Conservation (phyloP, 805 yeast genomes). For the Monosporozyma solicola region DNA sequence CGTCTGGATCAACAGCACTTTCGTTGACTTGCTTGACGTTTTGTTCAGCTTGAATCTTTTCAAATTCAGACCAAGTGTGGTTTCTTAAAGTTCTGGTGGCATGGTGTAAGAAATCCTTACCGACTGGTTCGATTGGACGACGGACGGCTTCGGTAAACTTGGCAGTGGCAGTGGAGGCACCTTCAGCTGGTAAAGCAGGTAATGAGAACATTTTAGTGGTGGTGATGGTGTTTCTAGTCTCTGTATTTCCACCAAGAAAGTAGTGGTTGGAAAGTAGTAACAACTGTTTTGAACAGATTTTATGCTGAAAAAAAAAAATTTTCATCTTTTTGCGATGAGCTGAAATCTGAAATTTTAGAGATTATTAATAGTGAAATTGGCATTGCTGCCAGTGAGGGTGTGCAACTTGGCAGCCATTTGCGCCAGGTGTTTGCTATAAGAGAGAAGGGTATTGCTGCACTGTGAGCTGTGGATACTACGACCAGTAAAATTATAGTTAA, state of each 20-base stretch:
- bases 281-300: background rate
- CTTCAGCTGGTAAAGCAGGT: conserved; percentile 44
- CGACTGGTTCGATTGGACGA: conserved; percentile 92
- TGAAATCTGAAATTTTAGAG: background rate
- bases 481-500: background rate
- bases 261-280: background rate
- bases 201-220: conserved; percentile 23
- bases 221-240: background rate
- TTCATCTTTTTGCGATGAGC: conserved; percentile 3
- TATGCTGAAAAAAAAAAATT: background rate
- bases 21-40: conserved; percentile 68
- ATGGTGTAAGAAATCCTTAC: conserved; percentile 90
- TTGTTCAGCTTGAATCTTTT: conserved; percentile 83
- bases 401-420: too few species aligned
- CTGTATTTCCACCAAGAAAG: background rate
- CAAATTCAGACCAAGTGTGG: conserved; percentile 98
- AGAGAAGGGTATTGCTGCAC: background rate
- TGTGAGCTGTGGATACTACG: background rate
- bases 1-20: conserved; percentile 47
- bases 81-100: conserved; percentile 93
- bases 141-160: conserved; percentile 52
- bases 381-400: background rate
- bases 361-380: background rate
- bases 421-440: too few species aligned
- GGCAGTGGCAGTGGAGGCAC: conserved; percentile 42